phyloP scores from a whole-genome alignment of 192 early-diverging fungal genomes.

The Oehlia diaphana region DNA sequence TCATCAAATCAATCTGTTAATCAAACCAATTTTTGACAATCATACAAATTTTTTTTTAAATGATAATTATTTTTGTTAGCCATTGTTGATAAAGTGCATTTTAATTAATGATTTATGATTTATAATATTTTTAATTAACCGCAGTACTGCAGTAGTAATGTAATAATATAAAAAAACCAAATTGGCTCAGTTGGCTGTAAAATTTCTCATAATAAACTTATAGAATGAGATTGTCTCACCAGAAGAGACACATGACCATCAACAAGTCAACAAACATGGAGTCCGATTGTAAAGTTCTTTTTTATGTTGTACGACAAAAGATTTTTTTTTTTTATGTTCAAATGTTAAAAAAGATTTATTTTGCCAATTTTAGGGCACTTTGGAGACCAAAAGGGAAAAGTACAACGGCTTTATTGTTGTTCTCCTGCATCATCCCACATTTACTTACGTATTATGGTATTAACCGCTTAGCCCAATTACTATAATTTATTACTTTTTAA shows the following conservation, averaged over 20 bases:
- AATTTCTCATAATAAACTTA: too few relatives aligned
- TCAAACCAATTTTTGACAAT: too few relatives aligned
- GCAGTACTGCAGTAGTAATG: too few relatives aligned
- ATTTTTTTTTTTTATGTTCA: background rate
- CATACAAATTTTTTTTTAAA: too few relatives aligned
- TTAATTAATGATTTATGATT: too few relatives aligned
- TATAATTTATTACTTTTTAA: background rate
- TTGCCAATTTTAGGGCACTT: background rate
- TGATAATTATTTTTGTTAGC: too few relatives aligned
- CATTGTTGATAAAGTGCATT: too few relatives aligned
- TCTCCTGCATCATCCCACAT: slow-evolving; percentile 19
- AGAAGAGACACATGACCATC: background rate
- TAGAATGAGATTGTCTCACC: background rate
- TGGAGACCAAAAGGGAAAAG: background rate
- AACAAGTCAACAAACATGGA: background rate
- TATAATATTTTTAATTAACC: too few relatives aligned
- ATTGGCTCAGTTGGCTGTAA: too few relatives aligned
- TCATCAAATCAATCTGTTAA: too few relatives aligned
- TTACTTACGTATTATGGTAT: background rate
- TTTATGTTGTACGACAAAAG: background rate
- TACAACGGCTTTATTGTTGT: background rate
- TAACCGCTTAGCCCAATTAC: background rate
- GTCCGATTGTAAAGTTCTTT: background rate
- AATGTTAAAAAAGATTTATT: background rate
- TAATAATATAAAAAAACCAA: too few relatives aligned